Base-by-base conservation (phyloP, 371 early-diverging fungal species). In the Mucor indicus region DNA sequence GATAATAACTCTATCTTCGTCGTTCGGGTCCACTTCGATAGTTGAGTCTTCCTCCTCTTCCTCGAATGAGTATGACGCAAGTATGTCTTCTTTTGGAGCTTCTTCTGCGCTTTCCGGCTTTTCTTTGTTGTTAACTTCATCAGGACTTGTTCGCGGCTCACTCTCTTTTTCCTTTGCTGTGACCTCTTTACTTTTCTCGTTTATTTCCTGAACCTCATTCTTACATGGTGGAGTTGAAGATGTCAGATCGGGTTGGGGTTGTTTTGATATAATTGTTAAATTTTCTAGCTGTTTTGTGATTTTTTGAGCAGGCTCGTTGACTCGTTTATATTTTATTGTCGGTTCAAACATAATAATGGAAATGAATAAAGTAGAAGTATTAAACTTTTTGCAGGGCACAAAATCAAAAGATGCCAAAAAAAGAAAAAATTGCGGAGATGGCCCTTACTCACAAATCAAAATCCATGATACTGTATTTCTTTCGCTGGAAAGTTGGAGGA, bases 321-420 rank as follows among this genome's bases (percentile, higher is more conserved):
- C 70, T 39, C 58, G 53, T 39, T 44, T 64, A 46, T 69, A 64
- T 38, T 65, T 69, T 40, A 73, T 73, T 3, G 74, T 73, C 1
- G 74, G 74, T 13, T 62, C 74, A 48, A 73, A 73, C 70, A 73
- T 55, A 20, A 16, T 23, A 41, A 22, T 37, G 15, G 36, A 44
- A 44, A 31, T 44, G 32, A 33, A 38, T 4, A 1, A 35, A 43
- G 31, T 38, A 43, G n/a, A 40, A 29, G 17, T 46, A 55, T 15
- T 20, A 52, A 19, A 30, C 15, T 16, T 35, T 35, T 27, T 35
- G 9, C 12, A 35, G 17, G 15, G 36, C 7, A 7, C 29, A 27
- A 7, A 7, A 11, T 27, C 29, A 11, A 11, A 27, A 11, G 11
- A 7, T 7, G 5, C 5, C 5, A 7, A 11, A 7, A 7, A 27